Conservation (phyloP, 768 basidiomycete species). For the Tylopilus subfusipes region DNA sequence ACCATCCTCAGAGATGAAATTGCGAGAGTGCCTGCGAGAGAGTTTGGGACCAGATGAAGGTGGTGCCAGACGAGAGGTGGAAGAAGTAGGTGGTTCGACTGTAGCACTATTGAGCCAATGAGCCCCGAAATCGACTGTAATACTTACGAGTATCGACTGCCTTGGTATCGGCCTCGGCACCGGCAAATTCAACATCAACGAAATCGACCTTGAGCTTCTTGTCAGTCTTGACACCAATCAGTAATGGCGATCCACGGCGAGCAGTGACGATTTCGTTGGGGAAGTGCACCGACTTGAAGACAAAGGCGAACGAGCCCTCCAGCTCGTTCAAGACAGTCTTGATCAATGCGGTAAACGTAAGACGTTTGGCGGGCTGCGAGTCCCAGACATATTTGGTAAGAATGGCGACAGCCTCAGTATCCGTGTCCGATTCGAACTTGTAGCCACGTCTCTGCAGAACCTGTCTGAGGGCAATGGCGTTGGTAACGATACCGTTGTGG, state of each 20-base stretch:
- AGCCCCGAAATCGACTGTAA: not conserved
- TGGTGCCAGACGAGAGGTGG: slow-evolving; percentile 66
- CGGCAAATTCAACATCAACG: slow-evolving; percentile 94
- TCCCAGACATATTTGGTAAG: slow-evolving; percentile 96
- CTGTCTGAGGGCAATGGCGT: slow-evolving; percentile 79
- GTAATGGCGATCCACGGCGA: slow-evolving; percentile 92
- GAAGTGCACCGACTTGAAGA: slow-evolving; percentile 96
- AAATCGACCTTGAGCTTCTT: slow-evolving; percentile 99
- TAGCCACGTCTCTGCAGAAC: slow-evolving; percentile 96
- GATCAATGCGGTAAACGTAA: slow-evolving; percentile 87
- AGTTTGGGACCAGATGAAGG: slow-evolving; percentile 65
- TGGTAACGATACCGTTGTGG: slow-evolving; percentile 99
- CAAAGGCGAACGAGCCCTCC: slow-evolving; percentile 98
- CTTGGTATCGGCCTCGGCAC: slow-evolving; percentile 58
- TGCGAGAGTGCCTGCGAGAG: slow-evolving; percentile 90
- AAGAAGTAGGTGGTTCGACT: slow-evolving; percentile 49
- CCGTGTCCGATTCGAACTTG: slow-evolving; percentile 92
- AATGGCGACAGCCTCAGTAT: slow-evolving; percentile 96
- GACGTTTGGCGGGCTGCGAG: slow-evolving; percentile 78
- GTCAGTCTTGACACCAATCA: slow-evolving; percentile 99
- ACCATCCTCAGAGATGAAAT: slow-evolving; percentile 98
- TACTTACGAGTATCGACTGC: slow-evolving; percentile 41
- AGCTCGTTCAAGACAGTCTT: slow-evolving; percentile 97
- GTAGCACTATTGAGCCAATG: slow-evolving; percentile 1
- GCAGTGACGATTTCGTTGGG: slow-evolving; percentile 95